Base-by-base conservation (phyloP, 495 filamentous ascomycete genomes). In the Cryomyces minteri region DNA sequence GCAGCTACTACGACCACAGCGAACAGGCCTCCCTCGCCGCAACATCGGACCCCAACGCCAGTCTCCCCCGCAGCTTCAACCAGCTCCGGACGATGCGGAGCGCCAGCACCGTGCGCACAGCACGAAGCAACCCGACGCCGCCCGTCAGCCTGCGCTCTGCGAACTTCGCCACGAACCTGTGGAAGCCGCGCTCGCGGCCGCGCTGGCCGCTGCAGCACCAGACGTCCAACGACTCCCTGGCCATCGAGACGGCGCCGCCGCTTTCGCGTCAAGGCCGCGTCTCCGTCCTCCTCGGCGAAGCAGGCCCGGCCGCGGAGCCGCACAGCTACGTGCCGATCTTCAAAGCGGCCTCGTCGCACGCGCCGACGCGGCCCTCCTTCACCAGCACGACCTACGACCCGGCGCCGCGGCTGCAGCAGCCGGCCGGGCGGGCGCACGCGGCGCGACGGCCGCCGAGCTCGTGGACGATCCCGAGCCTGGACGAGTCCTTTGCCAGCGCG, bases 261-360 rank as follows among this genome's bases (percentile, higher is more conserved):
- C n/a, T n/a, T n/a, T n/a, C n/a, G n/a, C n/a, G n/a, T n/a, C n/a
- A n/a, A n/a, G n/a, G 43, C 33, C 12, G 36, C 40, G 32, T 38
- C 32, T 32, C 14, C 11, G 33, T 43, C 25, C 41, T 39, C 41
- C 18, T 46, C n/a, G 10, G 34, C 51, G 32, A 32, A 51, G n/a
- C 8, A 37, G 65, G 48, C 43, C 73, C 62, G 61, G 69, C 25
- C 41, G 48, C 48, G 34, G 31, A 42, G 41, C 43, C 18, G 30
- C 5, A 43, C 43, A 49, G 51, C 39, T 18, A 52, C 45, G 52
- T 41, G 29, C 48, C 55, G 11, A 61, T 64, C 44, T 64, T 58
- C 45, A 48, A 56, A 29, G 60, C 61, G n/a, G n/a, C n/a, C n/a
- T n/a, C n/a, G n/a, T n/a, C n/a, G n/a, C n/a, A n/a, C n/a, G n/a